Percentiles rank a stretch among this genome's conserved stretches.
phyloP scores from a whole-genome alignment of 129 eudicot genomes.

The Centella asiatica region DNA sequence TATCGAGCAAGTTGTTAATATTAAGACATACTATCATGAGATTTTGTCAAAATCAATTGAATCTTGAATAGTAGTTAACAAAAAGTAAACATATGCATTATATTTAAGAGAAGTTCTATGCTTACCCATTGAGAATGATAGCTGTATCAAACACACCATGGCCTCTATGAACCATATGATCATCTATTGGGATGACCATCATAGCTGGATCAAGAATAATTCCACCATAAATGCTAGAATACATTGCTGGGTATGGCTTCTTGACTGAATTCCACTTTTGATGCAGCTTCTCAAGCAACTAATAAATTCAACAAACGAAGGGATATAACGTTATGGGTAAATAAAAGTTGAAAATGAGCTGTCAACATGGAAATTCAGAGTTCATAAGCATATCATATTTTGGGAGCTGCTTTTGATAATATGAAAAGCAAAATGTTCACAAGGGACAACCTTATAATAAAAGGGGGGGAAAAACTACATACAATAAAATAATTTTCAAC shows the following conservation, averaged over 20 bases:
- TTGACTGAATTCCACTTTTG: constrained; percentile 57
- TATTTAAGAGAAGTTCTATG: not conserved
- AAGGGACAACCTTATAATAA: not conserved
- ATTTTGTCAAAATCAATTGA: too few relatives aligned
- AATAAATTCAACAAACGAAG: not conserved
- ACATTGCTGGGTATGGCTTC: constrained; percentile 89
- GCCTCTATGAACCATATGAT: constrained; percentile 94
- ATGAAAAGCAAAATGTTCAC: not conserved
- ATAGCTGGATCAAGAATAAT: constrained; percentile 85
- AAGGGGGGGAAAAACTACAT: too few relatives aligned
- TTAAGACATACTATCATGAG: too few relatives aligned
- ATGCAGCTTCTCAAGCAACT: constrained; percentile 77
- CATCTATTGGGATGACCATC: constrained; percentile 96
- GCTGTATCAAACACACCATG: constrained; percentile 93
- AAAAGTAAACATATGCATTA: not conserved
- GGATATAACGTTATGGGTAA: not conserved
- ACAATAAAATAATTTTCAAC: not conserved
- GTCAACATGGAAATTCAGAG: not conserved
- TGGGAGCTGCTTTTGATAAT: not conserved
- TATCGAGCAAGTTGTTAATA: too few relatives aligned
- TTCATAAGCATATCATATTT: not conserved
- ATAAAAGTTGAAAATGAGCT: not conserved
- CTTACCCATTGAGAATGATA: constrained; percentile 62
- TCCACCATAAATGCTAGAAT: constrained; percentile 86
- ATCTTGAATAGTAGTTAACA: not conserved